phyloP scores from a whole-genome alignment of 805 yeast species.

The Starmerella floricola region DNA sequence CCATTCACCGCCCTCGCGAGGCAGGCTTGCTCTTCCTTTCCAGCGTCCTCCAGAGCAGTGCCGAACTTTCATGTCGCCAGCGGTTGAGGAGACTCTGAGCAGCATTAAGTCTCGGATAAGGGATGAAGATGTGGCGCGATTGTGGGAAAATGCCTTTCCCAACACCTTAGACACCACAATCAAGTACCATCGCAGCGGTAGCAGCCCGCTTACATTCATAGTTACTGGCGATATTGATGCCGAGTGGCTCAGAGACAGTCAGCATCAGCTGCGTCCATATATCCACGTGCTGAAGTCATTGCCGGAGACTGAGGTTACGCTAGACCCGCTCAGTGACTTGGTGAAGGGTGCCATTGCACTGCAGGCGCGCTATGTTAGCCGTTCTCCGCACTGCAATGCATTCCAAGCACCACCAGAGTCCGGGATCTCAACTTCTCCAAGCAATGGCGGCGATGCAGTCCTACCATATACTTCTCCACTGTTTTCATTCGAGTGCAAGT shows the following conservation, averaged over 20 bases:
- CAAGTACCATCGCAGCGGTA: slow-evolving; percentile 43
- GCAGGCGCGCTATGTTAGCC: slow-evolving; percentile 52
- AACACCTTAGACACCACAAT: slow-evolving; percentile 82
- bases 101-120: slow-evolving; percentile 40
- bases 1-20: slow-evolving; percentile 49
- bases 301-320: slow-evolving; percentile 12
- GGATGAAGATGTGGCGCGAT: slow-evolving; percentile 56
- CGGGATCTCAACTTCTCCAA: slow-evolving; percentile 12
- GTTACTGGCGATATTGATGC: slow-evolving; percentile 92
- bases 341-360: slow-evolving; percentile 70
- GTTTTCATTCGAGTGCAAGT: slow-evolving; percentile 76
- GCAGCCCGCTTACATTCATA: slow-evolving; percentile 51
- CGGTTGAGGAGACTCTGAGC: slow-evolving; percentile 48
- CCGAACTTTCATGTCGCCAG: slow-evolving; percentile 54
- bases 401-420: slow-evolving; percentile 65
- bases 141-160: slow-evolving; percentile 74
- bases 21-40: slow-evolving; percentile 46
- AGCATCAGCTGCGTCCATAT: slow-evolving; percentile 69
- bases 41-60: slow-evolving; percentile 67
- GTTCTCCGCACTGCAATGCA: slow-evolving; percentile 78
- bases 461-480: slow-evolving; percentile 58
- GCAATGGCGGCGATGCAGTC: slow-evolving; percentile 40
- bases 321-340: slow-evolving; percentile 35
- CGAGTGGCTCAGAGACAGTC: slow-evolving; percentile 83
- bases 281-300: slow-evolving; percentile 49